These are phyloP conservation scores for Fusarium musae DNA, from an alignment of 2,329 filamentous ascomycete species.

Conservation along the genomic window DNA sequence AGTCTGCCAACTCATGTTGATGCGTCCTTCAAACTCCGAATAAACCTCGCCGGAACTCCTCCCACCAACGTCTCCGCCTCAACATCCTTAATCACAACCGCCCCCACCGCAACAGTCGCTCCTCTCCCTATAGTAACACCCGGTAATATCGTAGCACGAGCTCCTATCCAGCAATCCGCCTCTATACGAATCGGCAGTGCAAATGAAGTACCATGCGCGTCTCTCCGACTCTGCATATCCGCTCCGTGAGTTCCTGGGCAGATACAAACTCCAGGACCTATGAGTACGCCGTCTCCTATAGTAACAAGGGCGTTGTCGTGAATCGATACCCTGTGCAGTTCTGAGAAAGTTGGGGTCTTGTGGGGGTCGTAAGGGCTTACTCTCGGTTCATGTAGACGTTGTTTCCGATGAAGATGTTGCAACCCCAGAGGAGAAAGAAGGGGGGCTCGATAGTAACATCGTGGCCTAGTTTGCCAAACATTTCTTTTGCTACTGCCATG, in stretches of 20 bases:
- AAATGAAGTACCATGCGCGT: conserved; percentile 5
- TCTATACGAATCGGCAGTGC: conserved; percentile 17
- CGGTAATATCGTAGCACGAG: conserved; percentile 2
- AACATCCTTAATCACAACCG: conserved; percentile 13
- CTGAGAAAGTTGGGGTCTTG: not conserved
- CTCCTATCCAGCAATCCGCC: conserved; percentile 20
- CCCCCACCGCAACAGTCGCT: conserved; percentile 12
- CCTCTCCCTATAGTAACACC: conserved; percentile 15
- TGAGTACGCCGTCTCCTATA: conserved; percentile 1
- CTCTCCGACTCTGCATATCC: not conserved
- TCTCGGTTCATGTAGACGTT: conserved; percentile 21
- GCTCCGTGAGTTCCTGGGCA: conserved; percentile 6
- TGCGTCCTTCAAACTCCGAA: conserved; percentile 2
- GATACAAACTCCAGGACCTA: conserved; percentile 16
- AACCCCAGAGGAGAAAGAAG: conserved; percentile 22
- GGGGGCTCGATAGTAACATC: conserved; percentile 1
- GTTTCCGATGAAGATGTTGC: conserved; percentile 7
- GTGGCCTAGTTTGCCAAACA: not conserved
- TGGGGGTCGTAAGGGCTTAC: not conserved
- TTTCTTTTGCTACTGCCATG: conserved; percentile 4
- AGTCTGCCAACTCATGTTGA: not conserved
- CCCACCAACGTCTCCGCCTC: conserved; percentile 20
- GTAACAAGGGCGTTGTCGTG: conserved; percentile 17
- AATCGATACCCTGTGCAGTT: not conserved
- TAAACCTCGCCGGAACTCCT: conserved; percentile 16